Evolutionary conservation across 1,284 basidiomycete species (phyloP), one percentile per base, ranked within the genome.

Genomic region (Austropuccinia psidii): DNA sequence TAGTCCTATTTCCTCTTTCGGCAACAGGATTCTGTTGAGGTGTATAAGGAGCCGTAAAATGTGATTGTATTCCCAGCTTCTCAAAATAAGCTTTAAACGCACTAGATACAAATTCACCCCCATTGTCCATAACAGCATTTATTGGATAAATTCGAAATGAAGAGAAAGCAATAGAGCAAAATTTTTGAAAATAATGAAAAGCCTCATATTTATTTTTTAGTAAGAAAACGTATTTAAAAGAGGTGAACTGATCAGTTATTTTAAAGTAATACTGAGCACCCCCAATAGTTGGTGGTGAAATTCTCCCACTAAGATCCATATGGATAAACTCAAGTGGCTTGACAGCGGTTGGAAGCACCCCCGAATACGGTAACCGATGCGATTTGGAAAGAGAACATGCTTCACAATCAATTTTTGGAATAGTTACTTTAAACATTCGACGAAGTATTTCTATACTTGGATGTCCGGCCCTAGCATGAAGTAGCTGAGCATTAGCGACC

Each of bases 31-130:
- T 83, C 74, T 78, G 24, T 60, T 78, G 76, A 2, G 81, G 81
- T 2, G 81, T 79, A 70, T 84, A 79, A 65, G 83, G 82, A 0
- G 80, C 77, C 15, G 79, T 81, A 19, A 80, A 75, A 54, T 80
- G 74, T 24, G 75, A 77, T 24, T 72, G 47, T 2, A 80, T 83
- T 19, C 82, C 82, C 8, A 75, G 37, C 0, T 54, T 35, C 11
- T 76, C 74, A 5, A 82, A 79, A 49, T 78, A 80, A 0, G 69
- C 75, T 17, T 69, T 21, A 70, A 82, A 80, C 5, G 73, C 77
- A 3, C 76, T 75, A 3, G 74, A 75, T 13, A 70, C 67, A 73
- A 78, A 79, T 76, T 82, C 78, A 0, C 78, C 77, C 17, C 81
- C 80, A 27, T 80, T 78, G 76, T 84, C 80, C 75, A 77, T 74